These are phyloP conservation scores for Aspergillus uvarum DNA, from an alignment of 2,329 filamentous ascomycete genomes.

Conservation along the genomic window DNA sequence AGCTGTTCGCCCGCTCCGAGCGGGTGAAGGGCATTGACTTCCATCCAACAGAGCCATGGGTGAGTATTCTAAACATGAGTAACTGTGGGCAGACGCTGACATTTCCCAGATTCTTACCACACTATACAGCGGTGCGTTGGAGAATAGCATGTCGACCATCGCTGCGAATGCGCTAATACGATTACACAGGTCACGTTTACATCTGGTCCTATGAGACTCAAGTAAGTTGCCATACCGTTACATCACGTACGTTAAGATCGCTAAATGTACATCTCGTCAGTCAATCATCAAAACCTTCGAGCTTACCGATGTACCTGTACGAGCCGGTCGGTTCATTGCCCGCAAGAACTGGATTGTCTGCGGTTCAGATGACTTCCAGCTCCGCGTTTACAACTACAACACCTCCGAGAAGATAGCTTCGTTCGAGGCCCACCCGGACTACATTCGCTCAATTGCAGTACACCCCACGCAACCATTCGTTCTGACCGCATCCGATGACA, in stretches of 20 bases:
- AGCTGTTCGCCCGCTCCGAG: conserved; percentile 85
- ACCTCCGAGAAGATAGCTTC: conserved; percentile 97
- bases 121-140: conserved; percentile 78
- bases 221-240: conserved; percentile 35
- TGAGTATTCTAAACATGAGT: conserved; percentile 41
- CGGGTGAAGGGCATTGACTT: conserved; percentile 98
- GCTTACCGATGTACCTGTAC: conserved; percentile 95
- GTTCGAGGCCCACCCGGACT: conserved; percentile 97
- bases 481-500: conserved; percentile 93
- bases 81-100: conserved; percentile 22
- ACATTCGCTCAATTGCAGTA: conserved; percentile 93
- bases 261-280: conserved; percentile 34
- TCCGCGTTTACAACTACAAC: conserved; percentile 97
- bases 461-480: conserved; percentile 96
- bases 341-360: conserved; percentile 99
- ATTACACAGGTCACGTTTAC: conserved; percentile 82
- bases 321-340: conserved; percentile 92
- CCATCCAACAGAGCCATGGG: conserved; percentile 95
- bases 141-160: conserved; percentile 3
- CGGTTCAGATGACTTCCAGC: conserved; percentile 87
- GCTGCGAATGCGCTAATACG: conserved; percentile 27
- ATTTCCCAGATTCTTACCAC: conserved; percentile 74
- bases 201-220: conserved; percentile 99
- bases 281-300: conserved; percentile 98
- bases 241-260: conserved; percentile 9